Conservation (phyloP, 768 basidiomycete genomes). For the Amyloporia xantha region DNA sequence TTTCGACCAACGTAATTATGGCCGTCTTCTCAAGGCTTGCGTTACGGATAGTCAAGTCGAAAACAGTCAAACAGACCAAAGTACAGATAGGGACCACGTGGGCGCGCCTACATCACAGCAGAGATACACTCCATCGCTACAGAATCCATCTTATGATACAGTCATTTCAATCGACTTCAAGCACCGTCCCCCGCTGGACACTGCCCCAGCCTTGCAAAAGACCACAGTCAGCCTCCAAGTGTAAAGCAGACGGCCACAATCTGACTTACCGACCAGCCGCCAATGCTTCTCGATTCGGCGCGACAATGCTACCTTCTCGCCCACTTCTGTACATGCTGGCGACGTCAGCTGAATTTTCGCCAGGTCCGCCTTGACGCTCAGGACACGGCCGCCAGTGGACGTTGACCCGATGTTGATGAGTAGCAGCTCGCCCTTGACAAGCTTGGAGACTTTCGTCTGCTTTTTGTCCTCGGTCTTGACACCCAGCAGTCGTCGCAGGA, state of each 20-base stretch:
- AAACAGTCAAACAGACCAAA: neutral
- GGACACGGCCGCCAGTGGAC: slow-evolving; percentile 91
- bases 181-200: slow-evolving; percentile 76
- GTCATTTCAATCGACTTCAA: slow-evolving; percentile 58
- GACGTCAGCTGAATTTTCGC: slow-evolving; percentile 92
- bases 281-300: slow-evolving; percentile 97
- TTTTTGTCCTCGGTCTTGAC: slow-evolving; percentile 99
- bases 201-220: slow-evolving; percentile 61
- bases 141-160: neutral
- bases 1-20: neutral
- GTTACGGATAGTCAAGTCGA: too few species aligned
- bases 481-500: slow-evolving; percentile 92
- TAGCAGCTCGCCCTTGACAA: slow-evolving; percentile 85
- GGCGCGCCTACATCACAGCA: too few species aligned
- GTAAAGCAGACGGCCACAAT: too few species aligned
- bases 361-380: slow-evolving; percentile 90
- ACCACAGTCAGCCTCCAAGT: too few species aligned
- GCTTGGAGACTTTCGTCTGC: slow-evolving; percentile 91
- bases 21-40: too few species aligned
- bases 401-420: slow-evolving; percentile 98
- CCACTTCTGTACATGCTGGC: slow-evolving; percentile 93
- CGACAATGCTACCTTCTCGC: slow-evolving; percentile 95
- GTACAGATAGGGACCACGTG: too few species aligned
- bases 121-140: neutral
- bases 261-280: slow-evolving; percentile 82